Evolutionary conservation across 805 yeast genomes (phyloP), one percentile per base, ranked within the genome.

Genomic region (Saturnispora gosingensis): DNA sequence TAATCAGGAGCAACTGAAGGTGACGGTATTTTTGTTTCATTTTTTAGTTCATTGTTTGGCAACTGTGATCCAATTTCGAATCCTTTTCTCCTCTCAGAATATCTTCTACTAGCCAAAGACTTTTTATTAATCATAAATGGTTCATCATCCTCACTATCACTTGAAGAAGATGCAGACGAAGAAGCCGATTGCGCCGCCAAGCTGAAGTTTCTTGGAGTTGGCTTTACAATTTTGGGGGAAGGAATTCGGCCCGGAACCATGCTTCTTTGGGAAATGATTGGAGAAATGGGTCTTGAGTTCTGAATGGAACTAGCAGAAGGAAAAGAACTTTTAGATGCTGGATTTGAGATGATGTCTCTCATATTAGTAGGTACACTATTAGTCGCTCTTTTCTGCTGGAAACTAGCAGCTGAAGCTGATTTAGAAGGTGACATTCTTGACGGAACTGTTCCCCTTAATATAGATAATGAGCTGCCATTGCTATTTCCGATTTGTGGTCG

Each of bases 101-200:
- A 49, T 13, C 51, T 24, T n/a, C 51, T 43, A 9, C 45, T 36
- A 40, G 44, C 43, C n/a, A 25, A 8, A 20, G 55, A 46, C 16
- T 22, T 34, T 35, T 53, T 50, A 9, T 48, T 45, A 8, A 51
- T 49, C 47, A 51, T 48, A 20, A 48, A 44, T 1, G 54, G 52
- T 48, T 50, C 36, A 27, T 42, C 42, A 18, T 45, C 49, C 20
- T 34, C 43, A 15, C 35, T 39, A 20, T 35, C 43, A 42, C 48
- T 45, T 10, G 42, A 38, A 3, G 46, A 42, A 15, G 53, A 49
- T 10, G 36, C 49, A 3, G 54, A 45, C 5, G 24, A 28, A 22
- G 30, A 40, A 8, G 15, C n/a, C 10, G 44, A 40, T 15, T 24
- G 16, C 6, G 30, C 30, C 7, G 44, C 8, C n/a, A 24, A 8